Evolutionary conservation across 192 early-diverging fungal genomes (phyloP), one percentile per base, ranked within the genome.

Genomic region (Diversispora epigaea): DNA sequence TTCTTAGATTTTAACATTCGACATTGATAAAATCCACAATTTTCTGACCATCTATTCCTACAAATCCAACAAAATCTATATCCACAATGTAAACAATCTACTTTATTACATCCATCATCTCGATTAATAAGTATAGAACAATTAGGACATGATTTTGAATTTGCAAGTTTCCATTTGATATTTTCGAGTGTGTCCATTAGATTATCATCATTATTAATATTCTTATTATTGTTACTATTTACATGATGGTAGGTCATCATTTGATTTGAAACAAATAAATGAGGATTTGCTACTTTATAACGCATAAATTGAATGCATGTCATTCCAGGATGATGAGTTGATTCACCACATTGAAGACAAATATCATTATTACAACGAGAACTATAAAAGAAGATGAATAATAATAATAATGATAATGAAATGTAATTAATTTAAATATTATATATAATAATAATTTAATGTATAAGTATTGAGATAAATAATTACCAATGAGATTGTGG

Each of bases 61-160:
- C 84, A 87, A 40, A 87, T 62, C 89, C 90, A 91, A 64, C 90
- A 91, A 60, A 90, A 91, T 47, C 83, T 82, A 79, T 86, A 78
- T 10, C 90, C 89, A 71, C 90, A 91, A 19, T 82, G 80, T 60
- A 84, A 81, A 45, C 90, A 91, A 47, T 91, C 89, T 0, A 91
- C 86, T 75, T 91, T 91, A 71, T 90, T 89, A 66, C 90, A 91
- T 5, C 90, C 90, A 77, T 91, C 90, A 63, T 91, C 90, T 44
- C 90, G 77, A 46, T 86, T 86, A 56, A 91, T 91, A 76, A 90
- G 57, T 44, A 89, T 86, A 39, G 83, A 88, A 75, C 90, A 91
- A 57, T 81, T 84, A 10, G 90, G 90, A 65, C 90, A 91, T n/a
- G 78, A 79, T 46, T 86, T 89, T 14, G 81, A 80, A 46, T 82